Conservation (phyloP, 495 filamentous ascomycete species). For the Pseudevernia furfuracea region DNA sequence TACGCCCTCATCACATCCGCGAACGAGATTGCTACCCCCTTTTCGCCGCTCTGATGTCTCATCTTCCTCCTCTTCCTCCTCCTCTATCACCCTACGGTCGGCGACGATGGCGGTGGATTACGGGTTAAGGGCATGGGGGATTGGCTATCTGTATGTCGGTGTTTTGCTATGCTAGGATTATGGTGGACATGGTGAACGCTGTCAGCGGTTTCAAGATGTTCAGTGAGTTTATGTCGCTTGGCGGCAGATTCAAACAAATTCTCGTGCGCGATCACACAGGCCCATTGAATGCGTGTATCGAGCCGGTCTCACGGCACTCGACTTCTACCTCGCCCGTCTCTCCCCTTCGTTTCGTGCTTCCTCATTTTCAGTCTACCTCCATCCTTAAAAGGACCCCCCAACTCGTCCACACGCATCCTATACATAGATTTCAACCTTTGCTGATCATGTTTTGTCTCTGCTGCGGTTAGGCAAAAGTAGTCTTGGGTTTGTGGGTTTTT, state of each 20-base stretch:
- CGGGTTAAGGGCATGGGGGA: slow-evolving; percentile 8
- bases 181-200: slow-evolving; percentile 14
- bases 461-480: neutral
- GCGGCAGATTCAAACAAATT: slow-evolving; percentile 11
- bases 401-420: neutral
- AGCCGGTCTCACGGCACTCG: neutral
- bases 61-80: slow-evolving; percentile 8
- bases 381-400: neutral
- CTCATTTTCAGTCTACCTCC: neutral
- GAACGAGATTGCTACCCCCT: slow-evolving; percentile 13
- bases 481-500: neutral
- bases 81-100: slow-evolving; percentile 14
- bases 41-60: slow-evolving; percentile 14
- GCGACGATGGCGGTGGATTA: slow-evolving; percentile 16
- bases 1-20: slow-evolving; percentile 10
- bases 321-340: neutral
- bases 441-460: neutral
- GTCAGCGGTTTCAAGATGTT: slow-evolving; percentile 11
- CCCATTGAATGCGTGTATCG: neutral
- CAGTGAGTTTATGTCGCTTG: slow-evolving; percentile 18
- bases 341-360: neutral
- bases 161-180: slow-evolving; percentile 18
- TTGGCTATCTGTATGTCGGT: slow-evolving; percentile 9
- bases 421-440: neutral
- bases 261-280: neutral